Evolutionary conservation across 768 basidiomycete species (phyloP).

Genomic region (Sarcomyxa edulis): DNA sequence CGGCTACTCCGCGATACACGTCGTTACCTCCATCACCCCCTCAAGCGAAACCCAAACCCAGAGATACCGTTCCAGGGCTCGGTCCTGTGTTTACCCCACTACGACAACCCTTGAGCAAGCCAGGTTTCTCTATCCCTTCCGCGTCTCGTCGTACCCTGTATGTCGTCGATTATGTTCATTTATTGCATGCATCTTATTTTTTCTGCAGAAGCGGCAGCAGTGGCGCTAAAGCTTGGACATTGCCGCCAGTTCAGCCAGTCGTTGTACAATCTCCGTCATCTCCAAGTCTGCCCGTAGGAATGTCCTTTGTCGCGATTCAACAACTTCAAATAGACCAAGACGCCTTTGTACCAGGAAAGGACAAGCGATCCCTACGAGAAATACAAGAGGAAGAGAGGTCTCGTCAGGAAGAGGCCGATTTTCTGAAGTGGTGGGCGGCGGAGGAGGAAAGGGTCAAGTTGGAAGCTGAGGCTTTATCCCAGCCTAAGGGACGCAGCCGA

Average conservation of each 20-base stretch:
- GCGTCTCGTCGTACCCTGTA: not conserved
- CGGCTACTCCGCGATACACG: not conserved
- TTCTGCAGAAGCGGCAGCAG: no score
- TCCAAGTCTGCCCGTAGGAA: no score
- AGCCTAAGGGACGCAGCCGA: not conserved
- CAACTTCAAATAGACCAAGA: constrained; percentile 62
- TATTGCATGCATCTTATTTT: no score
- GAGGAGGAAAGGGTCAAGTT: constrained; percentile 70
- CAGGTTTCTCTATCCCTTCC: not conserved
- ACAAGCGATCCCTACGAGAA: constrained; percentile 64
- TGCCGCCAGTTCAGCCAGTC: constrained; percentile 46
- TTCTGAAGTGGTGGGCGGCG: constrained; percentile 84
- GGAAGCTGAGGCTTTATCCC: constrained; percentile 33
- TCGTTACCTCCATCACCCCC: constrained; percentile 1
- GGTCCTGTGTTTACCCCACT: constrained; percentile 65
- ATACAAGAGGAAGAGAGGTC: constrained; percentile 84
- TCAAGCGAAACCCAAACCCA: constrained; percentile 10
- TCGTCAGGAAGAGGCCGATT: constrained; percentile 67
- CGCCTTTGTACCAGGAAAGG: constrained; percentile 28
- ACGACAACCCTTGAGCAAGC: constrained; percentile 30
- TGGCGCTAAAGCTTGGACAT: constrained; percentile 65
- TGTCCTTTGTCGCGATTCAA: constrained; percentile 85
- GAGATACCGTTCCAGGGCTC: constrained; percentile 30
- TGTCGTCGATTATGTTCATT: not conserved
- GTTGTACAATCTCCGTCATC: constrained; percentile 24